Evolutionary conservation across 164 flowering plant genomes (phyloP), one percentile per base, ranked within the genome.

Genomic region (Umbellularia californica): DNA sequence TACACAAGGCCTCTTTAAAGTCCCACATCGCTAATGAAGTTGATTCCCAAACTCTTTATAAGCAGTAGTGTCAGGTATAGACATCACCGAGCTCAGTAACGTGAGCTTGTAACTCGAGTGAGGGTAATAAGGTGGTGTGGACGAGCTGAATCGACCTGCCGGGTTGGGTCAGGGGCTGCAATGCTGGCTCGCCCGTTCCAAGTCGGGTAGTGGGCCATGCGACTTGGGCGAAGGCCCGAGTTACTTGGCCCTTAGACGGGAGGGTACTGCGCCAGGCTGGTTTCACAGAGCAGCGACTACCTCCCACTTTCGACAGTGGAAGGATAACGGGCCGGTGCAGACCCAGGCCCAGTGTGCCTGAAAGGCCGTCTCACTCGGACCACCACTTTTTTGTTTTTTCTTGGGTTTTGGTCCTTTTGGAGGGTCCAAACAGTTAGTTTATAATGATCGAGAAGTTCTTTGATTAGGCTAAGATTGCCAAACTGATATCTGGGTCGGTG

Each of bases 231-330:
- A 65, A 65, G 30, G 27, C 33, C 3, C 2, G 68, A 35, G 35
- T 13, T 5, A 0, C 68, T 1, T 11, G 68, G 68, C 0, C 27
- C 68, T 2, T 65, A 33, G 1, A 28, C 10, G 1, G 41, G 70
- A 28, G 70, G 70, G 70, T 3, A 67, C 70, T 17, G 70, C 70
- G 50, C 28, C 20, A 28, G 70, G 69, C 75, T 73, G 75, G 75
- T 9, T 73, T 64, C 75, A 73, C 75, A 73, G 75, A 64, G 69
- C 69, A 73, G 75, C 75, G 69, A 23, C 22, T 1, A 64, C 75
- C 20, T 73, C 50, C 75, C 58, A 10, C 69, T 73, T 47, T 73
- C 52, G 58, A 23, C 69, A 47, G 75, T 73, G 75, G 75, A 73
- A 73, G 74, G 75, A 73, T 14, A 23, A 64, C 75, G 70, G 15